phyloP scores from a whole-genome alignment of 352 stramenopile genomes.

The Thraustotheca clavata region DNA sequence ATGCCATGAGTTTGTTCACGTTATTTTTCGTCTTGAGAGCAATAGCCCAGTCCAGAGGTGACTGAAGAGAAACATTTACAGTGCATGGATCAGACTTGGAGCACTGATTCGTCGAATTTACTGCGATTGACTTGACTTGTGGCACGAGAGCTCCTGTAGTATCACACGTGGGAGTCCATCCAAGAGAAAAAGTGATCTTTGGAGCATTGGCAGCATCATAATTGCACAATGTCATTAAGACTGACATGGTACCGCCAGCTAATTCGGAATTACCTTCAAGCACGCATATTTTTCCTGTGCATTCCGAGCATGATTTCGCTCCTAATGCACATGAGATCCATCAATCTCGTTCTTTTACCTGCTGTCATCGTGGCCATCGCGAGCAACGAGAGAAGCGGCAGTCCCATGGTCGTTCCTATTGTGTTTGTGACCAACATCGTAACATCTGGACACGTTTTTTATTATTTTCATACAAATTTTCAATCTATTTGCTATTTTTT shows the following conservation, averaged over 20 bases:
- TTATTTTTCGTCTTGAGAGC: background rate
- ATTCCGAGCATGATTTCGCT: slow-evolving; percentile 46
- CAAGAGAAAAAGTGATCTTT: slow-evolving; percentile 33
- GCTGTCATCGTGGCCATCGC: background rate
- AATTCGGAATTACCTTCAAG: slow-evolving; percentile 37
- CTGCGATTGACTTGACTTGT: slow-evolving; percentile 26
- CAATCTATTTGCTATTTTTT: no score
- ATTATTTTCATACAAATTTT: no score
- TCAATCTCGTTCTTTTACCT: background rate
- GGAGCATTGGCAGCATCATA: slow-evolving; percentile 29
- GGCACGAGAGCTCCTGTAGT: slow-evolving; percentile 32
- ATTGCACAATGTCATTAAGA: slow-evolving; percentile 61
- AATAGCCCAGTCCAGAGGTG: slow-evolving; percentile 43
- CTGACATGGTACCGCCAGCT: slow-evolving; percentile 30
- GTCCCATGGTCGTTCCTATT: no score
- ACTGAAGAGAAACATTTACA: slow-evolving; percentile 42
- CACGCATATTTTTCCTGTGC: slow-evolving; percentile 42
- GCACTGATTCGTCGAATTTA: slow-evolving; percentile 17
- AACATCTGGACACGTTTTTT: no score
- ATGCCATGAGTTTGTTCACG: background rate
- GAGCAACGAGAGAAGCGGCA: background rate
- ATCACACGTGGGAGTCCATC: slow-evolving; percentile 36
- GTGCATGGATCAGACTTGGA: slow-evolving; percentile 32
- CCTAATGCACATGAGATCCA: slow-evolving; percentile 6
- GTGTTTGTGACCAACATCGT: no score